Conservation (phyloP, 148 eudicot genomes). For the Selenicereus undatus region DNA sequence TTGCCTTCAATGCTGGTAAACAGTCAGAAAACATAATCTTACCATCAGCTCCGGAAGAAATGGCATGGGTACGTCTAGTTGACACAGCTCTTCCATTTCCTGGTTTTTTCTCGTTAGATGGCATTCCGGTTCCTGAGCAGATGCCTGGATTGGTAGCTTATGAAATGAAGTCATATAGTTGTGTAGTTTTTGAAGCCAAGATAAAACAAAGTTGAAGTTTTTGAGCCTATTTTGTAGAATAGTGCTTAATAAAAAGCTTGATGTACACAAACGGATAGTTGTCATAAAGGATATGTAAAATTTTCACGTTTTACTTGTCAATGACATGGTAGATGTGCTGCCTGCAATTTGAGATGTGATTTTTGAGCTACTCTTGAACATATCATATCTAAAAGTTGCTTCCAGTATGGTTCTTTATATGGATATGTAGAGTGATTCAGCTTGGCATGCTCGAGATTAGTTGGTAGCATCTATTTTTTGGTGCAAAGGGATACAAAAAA, state of each 20-base stretch:
- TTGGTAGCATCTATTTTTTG: not conserved
- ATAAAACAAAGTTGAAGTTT: slow-evolving; percentile 9
- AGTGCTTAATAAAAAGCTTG: slow-evolving; percentile 3
- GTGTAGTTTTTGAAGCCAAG: slow-evolving; percentile 69
- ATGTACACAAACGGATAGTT: not conserved
- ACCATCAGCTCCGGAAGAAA: slow-evolving; percentile 50
- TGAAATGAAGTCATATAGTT: slow-evolving; percentile 78
- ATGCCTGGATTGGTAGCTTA: slow-evolving; percentile 41
- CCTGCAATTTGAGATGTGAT: not conserved
- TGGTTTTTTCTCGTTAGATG: slow-evolving; percentile 63
- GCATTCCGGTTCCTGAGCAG: slow-evolving; percentile 57
- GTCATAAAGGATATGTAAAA: not conserved
- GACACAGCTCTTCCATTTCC: slow-evolving; percentile 87
- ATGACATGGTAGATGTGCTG: not conserved
- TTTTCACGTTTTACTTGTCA: not conserved
- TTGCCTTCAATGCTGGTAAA: slow-evolving; percentile 61
- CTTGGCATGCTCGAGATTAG: not conserved
- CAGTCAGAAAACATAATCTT: slow-evolving; percentile 41
- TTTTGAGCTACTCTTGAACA: not conserved
- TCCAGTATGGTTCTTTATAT: not conserved
- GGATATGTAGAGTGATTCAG: not conserved
- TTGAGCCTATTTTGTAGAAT: not conserved
- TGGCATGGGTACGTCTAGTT: slow-evolving; percentile 68
- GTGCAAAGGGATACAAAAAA: no score
- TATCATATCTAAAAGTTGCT: not conserved